Evolutionary conservation across 495 filamentous ascomycete species (phyloP), one percentile per base, ranked within the genome.

Genomic region (Aspergillus asperescens): DNA sequence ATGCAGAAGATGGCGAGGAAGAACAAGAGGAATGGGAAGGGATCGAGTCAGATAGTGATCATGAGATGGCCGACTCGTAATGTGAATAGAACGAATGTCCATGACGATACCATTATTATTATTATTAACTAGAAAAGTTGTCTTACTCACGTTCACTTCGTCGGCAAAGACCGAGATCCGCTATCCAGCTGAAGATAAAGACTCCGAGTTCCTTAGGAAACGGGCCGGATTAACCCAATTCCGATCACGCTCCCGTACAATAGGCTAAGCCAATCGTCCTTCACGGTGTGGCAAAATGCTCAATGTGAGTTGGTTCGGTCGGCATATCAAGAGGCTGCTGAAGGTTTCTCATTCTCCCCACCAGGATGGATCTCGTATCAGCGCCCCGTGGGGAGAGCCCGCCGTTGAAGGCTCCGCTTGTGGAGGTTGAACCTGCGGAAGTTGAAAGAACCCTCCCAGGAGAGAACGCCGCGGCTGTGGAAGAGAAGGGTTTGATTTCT

Each of bases 21-120:
- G 74, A 67, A 4, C 70, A 72, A 5, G 68, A 61, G 12, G 66
- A 66, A 46, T 62, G 69, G 23, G 66, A 65, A 43, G 73, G 70
- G 16, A 64, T 71, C 48, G 72, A 73, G 37, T 75, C 73, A n/a
- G 71, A 74, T 29, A 70, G 76, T 28, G 73, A 76, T 52, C 64
- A 75, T 41, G 72, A 78, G 58, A 78, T 78, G 74, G 69, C 72
- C 18, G 73, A 73, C 58, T 74, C 68, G 57, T 75, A 59, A 66
- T 59, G 56, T 45, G 15, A 54, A 42, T 42, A 52, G 56, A 55
- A 59, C 57, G 45, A 46, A 67, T 63, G 38, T 58, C 44, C 48
- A 39, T 60, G 38, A 59, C 66, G 67, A 71, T 71, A 71, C 63
- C 67, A 67, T 55, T 50, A 56, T 51, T n/a, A n/a, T n/a, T n/a